Percentiles rank a stretch among this genome's conserved stretches.
Evolutionary conservation across 1,284 basidiomycete genomes (phyloP).

Genomic region (Calocybe gambosa): DNA sequence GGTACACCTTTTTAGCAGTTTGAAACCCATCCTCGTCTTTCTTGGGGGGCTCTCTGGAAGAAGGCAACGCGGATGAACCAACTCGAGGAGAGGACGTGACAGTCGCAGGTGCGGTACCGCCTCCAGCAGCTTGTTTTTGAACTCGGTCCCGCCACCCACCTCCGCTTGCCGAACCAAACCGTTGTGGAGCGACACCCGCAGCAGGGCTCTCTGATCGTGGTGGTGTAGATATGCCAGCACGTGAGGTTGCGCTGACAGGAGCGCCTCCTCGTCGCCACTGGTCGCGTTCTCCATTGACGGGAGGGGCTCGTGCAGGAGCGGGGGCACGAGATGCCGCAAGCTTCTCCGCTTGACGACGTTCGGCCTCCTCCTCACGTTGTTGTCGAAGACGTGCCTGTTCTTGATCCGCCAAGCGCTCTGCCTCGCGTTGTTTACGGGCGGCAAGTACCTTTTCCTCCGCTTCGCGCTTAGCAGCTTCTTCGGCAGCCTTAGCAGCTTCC

Average conservation of each 20-base stretch:
- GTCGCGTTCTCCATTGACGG: slow-evolving; percentile 22
- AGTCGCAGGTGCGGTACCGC: slow-evolving; percentile 19
- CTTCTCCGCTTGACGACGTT: slow-evolving; percentile 36
- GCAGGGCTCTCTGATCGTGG: slow-evolving; percentile 42
- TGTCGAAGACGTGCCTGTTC: slow-evolving; percentile 57
- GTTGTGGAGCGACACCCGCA: slow-evolving; percentile 32
- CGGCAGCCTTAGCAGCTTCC: slow-evolving; percentile 42
- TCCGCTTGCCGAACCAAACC: slow-evolving; percentile 30
- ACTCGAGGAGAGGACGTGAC: slow-evolving; percentile 27
- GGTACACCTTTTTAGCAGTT: slow-evolving; percentile 33
- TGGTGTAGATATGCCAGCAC: slow-evolving; percentile 28
- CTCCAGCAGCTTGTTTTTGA: slow-evolving; percentile 34
- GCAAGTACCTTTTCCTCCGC: slow-evolving; percentile 53
- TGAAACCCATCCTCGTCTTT: slow-evolving; percentile 71
- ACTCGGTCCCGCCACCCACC: slow-evolving; percentile 55
- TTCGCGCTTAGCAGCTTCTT: slow-evolving; percentile 50
- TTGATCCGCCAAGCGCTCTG: slow-evolving; percentile 53
- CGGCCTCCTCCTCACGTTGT: slow-evolving; percentile 81
- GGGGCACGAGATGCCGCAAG: slow-evolving; percentile 22
- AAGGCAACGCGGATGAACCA: slow-evolving; percentile 31
- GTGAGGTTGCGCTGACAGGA: slow-evolving; percentile 24
- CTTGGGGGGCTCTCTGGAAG: slow-evolving; percentile 34
- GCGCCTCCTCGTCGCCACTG: slow-evolving; percentile 38
- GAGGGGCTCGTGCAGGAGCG: slow-evolving; percentile 16
- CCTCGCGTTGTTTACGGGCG: slow-evolving; percentile 57